These are phyloP conservation scores for Kokia cookei DNA, from an alignment of 441 rosid species.

Conservation along the genomic window DNA sequence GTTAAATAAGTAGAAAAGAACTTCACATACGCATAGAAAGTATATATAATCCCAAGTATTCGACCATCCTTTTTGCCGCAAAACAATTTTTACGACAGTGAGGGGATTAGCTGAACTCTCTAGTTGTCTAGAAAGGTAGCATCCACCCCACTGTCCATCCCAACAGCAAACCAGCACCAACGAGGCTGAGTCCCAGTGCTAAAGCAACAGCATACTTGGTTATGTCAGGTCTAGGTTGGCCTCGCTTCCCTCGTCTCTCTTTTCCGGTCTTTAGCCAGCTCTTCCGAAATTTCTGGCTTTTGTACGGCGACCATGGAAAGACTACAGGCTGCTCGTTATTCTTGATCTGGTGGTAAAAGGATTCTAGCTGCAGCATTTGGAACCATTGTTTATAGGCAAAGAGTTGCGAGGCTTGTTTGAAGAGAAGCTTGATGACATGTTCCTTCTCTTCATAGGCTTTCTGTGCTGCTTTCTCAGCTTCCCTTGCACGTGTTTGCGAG, in stretches of 20 bases:
- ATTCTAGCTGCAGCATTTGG: conserved; percentile 77
- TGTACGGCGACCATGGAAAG: conserved; percentile 47
- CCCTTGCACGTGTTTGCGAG: conserved; percentile 97
- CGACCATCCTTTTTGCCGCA: neutral
- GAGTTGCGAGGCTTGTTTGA: conserved; percentile 91
- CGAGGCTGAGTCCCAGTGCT: conserved; percentile 79
- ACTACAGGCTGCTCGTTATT: conserved; percentile 40
- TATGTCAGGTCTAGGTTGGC: conserved; percentile 25
- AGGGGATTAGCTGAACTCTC: conserved; percentile 3
- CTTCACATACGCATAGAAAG: neutral
- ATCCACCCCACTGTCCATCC: conserved; percentile 98
- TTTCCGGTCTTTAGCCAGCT: conserved; percentile 27
- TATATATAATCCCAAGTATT: neutral
- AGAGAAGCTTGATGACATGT: conserved; percentile 64
- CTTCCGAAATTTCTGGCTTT: conserved; percentile 32
- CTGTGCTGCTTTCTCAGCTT: conserved; percentile 86
- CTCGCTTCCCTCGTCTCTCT: conserved; percentile 35
- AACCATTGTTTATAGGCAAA: conserved; percentile 93
- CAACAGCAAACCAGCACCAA: conserved; percentile 83
- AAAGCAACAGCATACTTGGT: conserved; percentile 42
- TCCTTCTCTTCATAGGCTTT: conserved; percentile 85
- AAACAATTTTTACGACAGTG: conserved; percentile 8
- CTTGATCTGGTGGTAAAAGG: conserved; percentile 54
- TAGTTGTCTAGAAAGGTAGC: conserved; percentile 46
- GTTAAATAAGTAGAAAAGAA: neutral